Conservation (phyloP, 2,329 filamentous ascomycete species). For the Claviceps paspali region DNA sequence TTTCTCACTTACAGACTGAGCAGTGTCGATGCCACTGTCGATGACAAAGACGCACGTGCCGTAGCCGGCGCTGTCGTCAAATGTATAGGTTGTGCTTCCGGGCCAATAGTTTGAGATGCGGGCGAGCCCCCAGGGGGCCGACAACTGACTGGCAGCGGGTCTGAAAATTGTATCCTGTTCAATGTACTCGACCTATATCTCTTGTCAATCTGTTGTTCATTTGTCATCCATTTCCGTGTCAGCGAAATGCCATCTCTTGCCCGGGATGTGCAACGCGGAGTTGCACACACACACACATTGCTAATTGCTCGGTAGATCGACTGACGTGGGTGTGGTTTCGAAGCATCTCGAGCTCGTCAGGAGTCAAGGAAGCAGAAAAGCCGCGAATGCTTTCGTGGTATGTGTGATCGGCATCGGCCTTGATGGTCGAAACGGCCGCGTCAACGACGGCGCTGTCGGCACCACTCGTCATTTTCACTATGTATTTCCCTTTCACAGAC, state of each 20-base stretch:
- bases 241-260: too few species aligned
- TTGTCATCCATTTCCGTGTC: too few species aligned
- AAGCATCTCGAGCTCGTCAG: slow-evolving; percentile 13
- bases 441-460: slow-evolving; percentile 12
- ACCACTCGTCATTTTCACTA: slow-evolving; percentile 20
- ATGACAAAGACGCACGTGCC: slow-evolving; percentile 29
- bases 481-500: slow-evolving; percentile 21
- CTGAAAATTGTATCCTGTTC: slow-evolving; percentile 29
- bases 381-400: slow-evolving; percentile 14
- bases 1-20: slow-evolving; percentile 18
- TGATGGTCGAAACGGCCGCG: slow-evolving; percentile 13
- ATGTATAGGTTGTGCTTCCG: slow-evolving; percentile 18
- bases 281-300: too few species aligned
- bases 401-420: slow-evolving; percentile 18
- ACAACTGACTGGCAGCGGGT: slow-evolving; percentile 31
- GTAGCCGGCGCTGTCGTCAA: slow-evolving; percentile 21
- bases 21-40: slow-evolving; percentile 26
- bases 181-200: slow-evolving; percentile 20
- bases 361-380: slow-evolving; percentile 14
- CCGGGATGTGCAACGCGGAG: too few species aligned
- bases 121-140: slow-evolving; percentile 25
- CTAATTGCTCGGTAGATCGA: neutral
- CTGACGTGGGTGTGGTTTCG: slow-evolving; percentile 13
- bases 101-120: slow-evolving; percentile 20
- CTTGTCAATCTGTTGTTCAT: too few species aligned